Evolutionary conservation across 129 eudicot species (phyloP).

Genomic region (Chrysanthemum lavandulifolium): DNA sequence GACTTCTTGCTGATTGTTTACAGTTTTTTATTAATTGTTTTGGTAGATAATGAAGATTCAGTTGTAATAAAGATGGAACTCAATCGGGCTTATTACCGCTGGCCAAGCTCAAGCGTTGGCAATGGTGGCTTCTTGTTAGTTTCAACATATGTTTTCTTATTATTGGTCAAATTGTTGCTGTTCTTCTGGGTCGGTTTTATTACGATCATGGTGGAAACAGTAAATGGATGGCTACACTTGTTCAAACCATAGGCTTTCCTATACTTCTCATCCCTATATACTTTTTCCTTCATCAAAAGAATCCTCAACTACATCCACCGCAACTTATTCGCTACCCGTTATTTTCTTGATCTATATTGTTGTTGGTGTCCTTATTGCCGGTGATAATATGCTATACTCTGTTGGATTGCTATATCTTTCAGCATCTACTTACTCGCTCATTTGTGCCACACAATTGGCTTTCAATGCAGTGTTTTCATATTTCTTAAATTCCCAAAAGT

Average conservation of each 20-base stretch:
- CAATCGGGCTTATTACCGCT: slow-evolving; percentile 26
- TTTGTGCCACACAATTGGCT: slow-evolving; percentile 83
- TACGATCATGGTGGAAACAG: slow-evolving; percentile 90
- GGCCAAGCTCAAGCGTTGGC: slow-evolving; percentile 50
- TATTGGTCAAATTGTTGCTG: slow-evolving; percentile 83
- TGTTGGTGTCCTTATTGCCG: slow-evolving; percentile 64
- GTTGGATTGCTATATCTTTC: slow-evolving; percentile 76
- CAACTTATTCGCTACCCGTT: slow-evolving; percentile 8
- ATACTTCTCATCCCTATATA: slow-evolving; percentile 65
- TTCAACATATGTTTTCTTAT: slow-evolving; percentile 66
- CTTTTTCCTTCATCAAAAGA: slow-evolving; percentile 42
- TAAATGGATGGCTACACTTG: slow-evolving; percentile 79
- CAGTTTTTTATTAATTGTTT: neutral
- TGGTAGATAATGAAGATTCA: slow-evolving; percentile 51
- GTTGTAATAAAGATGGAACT: slow-evolving; percentile 28
- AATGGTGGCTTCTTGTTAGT: slow-evolving; percentile 71
- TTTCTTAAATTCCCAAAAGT: slow-evolving; percentile 78
- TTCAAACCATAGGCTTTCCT: slow-evolving; percentile 90
- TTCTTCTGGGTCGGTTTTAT: slow-evolving; percentile 80
- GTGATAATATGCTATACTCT: slow-evolving; percentile 85
- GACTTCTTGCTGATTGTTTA: slow-evolving; percentile 13
- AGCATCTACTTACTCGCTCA: slow-evolving; percentile 91
- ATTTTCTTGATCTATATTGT: slow-evolving; percentile 40
- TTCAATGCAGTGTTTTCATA: slow-evolving; percentile 76
- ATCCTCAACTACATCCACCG: slow-evolving; percentile 28